Evolutionary conservation across 1,139 yeast species (phyloP).

Genomic region (Wickerhamomyces sp.): DNA sequence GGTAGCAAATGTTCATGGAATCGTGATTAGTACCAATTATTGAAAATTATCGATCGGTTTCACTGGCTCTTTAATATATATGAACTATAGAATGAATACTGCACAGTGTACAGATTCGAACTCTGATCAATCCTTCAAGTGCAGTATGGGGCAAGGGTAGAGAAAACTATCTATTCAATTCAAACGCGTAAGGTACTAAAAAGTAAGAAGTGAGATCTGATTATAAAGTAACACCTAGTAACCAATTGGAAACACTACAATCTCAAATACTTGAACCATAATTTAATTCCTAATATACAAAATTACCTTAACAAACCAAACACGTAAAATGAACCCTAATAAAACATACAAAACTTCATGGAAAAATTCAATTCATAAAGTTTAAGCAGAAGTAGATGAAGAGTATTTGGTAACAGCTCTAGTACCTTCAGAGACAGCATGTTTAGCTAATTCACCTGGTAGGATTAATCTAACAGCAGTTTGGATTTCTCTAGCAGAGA

Average conservation of each 20-base stretch:
- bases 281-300: slow-evolving; percentile 26
- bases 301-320: slow-evolving; percentile 22
- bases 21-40: too few species aligned
- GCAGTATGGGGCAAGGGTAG: too few species aligned
- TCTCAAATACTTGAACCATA: slow-evolving; percentile 18
- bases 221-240: too few species aligned
- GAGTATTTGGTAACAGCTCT: slow-evolving; percentile 99
- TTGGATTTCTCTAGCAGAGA: slow-evolving; percentile 98
- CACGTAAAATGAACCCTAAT: slow-evolving; percentile 16
- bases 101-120: too few species aligned
- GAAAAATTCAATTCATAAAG: slow-evolving; percentile 2
- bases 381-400: slow-evolving; percentile 59
- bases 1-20: too few species aligned
- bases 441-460: slow-evolving; percentile 99
- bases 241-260: not conserved
- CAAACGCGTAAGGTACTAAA: too few species aligned
- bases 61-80: too few species aligned
- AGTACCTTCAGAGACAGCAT: slow-evolving; percentile 99
- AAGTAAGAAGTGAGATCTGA: not conserved
- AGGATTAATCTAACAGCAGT: slow-evolving; percentile 98
- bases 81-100: too few species aligned
- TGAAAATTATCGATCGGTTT: too few species aligned
- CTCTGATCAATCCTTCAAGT: too few species aligned
- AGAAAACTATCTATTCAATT: too few species aligned
- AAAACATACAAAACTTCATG: slow-evolving; percentile 1